phyloP scores from a whole-genome alignment of 2,329 filamentous ascomycete genomes.

The Aspergillus chevalieri region DNA sequence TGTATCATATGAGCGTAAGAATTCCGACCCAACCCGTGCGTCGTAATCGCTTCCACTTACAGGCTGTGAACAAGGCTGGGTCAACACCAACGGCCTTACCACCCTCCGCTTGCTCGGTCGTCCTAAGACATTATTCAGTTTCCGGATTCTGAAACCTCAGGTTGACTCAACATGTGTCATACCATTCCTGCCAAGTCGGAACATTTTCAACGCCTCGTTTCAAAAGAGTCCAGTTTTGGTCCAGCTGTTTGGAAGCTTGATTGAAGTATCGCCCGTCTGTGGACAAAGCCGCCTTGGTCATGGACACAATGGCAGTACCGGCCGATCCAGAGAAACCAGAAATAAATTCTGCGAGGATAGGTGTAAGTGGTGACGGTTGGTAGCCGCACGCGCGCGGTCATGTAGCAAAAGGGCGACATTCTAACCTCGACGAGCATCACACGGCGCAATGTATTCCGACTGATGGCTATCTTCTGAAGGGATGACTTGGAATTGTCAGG shows the following conservation, averaged over 20 bases:
- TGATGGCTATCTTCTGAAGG: constrained; percentile 96
- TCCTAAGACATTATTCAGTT: constrained; percentile 36
- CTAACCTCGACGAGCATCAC: constrained; percentile 74
- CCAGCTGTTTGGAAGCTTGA: constrained; percentile 84
- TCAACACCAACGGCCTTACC: constrained; percentile 90
- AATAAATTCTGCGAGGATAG: constrained; percentile 60
- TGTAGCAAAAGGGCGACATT: constrained; percentile 3
- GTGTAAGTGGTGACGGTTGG: constrained; percentile 9
- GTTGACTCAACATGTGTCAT: constrained; percentile 21
- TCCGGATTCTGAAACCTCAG: not conserved
- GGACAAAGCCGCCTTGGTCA: constrained; percentile 78
- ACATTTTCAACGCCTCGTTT: constrained; percentile 93
- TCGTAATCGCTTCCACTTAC: constrained; percentile 29
- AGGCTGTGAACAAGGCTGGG: constrained; percentile 72
- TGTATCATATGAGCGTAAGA: constrained; percentile 17
- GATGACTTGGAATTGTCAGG: constrained; percentile 60
- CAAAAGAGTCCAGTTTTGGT: constrained; percentile 81
- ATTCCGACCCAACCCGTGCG: not conserved
- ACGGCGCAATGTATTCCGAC: constrained; percentile 96
- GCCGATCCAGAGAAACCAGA: constrained; percentile 93
- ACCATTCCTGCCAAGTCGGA: constrained; percentile 97
- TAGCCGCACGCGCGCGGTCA: constrained; percentile 2
- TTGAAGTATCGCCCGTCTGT: constrained; percentile 98
- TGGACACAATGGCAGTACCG: constrained; percentile 82
- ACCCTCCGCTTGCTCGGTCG: constrained; percentile 73